Evolutionary conservation across 78 protist genomes (phyloP), one percentile per base, ranked within the genome.

Genomic region (Emiliania huxleyi): DNA sequence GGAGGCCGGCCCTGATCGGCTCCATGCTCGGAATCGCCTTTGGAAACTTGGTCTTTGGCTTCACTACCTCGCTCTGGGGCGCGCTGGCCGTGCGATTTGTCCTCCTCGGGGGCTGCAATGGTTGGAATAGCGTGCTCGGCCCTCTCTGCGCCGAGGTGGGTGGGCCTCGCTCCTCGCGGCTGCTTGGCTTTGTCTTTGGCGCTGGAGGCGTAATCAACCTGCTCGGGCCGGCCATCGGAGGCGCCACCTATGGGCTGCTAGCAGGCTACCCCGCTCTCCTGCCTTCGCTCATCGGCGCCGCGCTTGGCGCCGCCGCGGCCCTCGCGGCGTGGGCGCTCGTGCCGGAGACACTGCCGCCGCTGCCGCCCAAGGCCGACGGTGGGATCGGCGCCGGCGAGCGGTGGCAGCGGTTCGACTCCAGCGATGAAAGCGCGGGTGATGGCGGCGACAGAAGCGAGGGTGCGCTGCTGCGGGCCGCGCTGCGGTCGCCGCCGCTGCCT

Each of bases 221-320:
- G 52, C 38, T 79, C 19, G 87, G 87, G 3, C 87, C 87, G 35
- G 87, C 87, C 19, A 1, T 79, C 87, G 87, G 52, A 0, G 87
- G 87, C 18, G 6, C 15, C 35, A 79, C 87, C 37, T 79, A 79
- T 15, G 87, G 87, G 40, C 18, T 5, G 52, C 87, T 3, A 33
- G 52, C 25, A n/a, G n/a, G 38, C 52, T 79, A 23, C 87, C 87
- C 87, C 37, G 45, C 87, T 21, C 1, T 79, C 26, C 35, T 15
- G n/a, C 87, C 87, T 38, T 79, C 87, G 38, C 87, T 79, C 29
- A 21, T 79, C 87, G 87, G 87, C 37, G 48, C 35, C 1, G 87
- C 29, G 46, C 85, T 75, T n/a, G 85, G 46, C 46, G 33, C 29
- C 42, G 29, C 25, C 15, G 85, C 46, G 26, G 85, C 46, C 45